These are phyloP conservation scores for Mycosphaerella sp. DNA, from an alignment of 2,329 filamentous ascomycete genomes.

Conservation along the genomic window DNA sequence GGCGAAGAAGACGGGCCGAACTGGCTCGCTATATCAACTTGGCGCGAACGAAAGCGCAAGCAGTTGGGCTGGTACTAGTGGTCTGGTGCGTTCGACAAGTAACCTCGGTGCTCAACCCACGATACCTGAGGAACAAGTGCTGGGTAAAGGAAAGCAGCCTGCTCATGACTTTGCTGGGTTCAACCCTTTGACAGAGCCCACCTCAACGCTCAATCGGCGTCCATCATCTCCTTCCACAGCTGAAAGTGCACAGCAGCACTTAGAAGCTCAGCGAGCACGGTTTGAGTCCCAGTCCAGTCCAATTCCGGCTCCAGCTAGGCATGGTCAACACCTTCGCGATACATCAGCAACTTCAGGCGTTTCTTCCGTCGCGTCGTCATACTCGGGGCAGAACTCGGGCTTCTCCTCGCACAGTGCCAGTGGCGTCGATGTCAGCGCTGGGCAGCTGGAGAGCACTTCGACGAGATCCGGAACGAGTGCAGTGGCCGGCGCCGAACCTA, in stretches of 20 bases:
- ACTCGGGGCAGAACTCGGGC: constrained; percentile 48
- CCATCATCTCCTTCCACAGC: constrained; percentile 19
- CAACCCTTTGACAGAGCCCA: constrained; percentile 40
- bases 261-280: constrained; percentile 42
- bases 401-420: constrained; percentile 48
- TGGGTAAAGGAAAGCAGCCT: constrained; percentile 46
- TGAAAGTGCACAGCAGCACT: constrained; percentile 41
- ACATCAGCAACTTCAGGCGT: constrained; percentile 84
- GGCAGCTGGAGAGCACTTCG: constrained; percentile 21
- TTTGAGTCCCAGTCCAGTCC: constrained; percentile 32
- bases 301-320: constrained; percentile 24
- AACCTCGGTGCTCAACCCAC: constrained; percentile 44
- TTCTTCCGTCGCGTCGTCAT: constrained; percentile 74
- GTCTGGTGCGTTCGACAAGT: constrained; percentile 40
- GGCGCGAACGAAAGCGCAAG: constrained; percentile 33
- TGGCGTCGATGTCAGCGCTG: constrained; percentile 43
- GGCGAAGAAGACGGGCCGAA: constrained; percentile 56
- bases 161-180: constrained; percentile 40
- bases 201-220: constrained; percentile 38
- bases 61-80: constrained; percentile 29
- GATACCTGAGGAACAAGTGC: constrained; percentile 35
- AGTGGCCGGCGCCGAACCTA: constrained; percentile 58
- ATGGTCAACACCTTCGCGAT: constrained; percentile 60
- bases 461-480: constrained; percentile 37
- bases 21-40: constrained; percentile 49